Evolutionary conservation across 169 alveolate genomes (phyloP).

Genomic region (Plasmodium vinckei): DNA sequence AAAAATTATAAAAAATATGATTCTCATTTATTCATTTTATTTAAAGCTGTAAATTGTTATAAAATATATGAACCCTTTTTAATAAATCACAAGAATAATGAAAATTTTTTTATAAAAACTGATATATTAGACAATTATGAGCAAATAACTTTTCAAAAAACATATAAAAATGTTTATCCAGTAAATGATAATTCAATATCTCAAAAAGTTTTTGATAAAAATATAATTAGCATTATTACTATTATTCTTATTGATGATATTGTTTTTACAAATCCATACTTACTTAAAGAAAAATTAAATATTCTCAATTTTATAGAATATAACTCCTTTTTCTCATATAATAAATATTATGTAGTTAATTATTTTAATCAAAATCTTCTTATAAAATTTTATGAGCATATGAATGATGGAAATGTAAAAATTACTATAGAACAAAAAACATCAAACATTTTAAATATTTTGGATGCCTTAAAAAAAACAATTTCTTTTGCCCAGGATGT

Average conservation of each 20-base stretch:
- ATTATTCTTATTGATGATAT: slow-evolving; percentile 41
- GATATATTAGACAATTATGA: slow-evolving; percentile 25
- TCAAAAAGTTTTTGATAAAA: slow-evolving; percentile 25
- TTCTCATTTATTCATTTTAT: slow-evolving; percentile 53
- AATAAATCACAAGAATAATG: slow-evolving; percentile 33
- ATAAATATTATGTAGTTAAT: slow-evolving; percentile 32
- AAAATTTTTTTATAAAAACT: slow-evolving; percentile 31
- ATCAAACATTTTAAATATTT: slow-evolving; percentile 22
- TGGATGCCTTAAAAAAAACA: slow-evolving; percentile 36
- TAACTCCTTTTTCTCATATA: slow-evolving; percentile 11
- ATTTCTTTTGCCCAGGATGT: slow-evolving; percentile 47
- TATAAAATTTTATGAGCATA: slow-evolving; percentile 15
- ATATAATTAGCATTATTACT: slow-evolving; percentile 42
- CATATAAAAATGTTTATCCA: slow-evolving; percentile 34
- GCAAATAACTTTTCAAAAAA: slow-evolving; percentile 56
- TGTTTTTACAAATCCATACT: slow-evolving; percentile 24
- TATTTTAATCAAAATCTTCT: slow-evolving; percentile 28
- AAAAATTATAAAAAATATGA: slow-evolving; percentile 37
- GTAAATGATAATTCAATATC: slow-evolving; percentile 32
- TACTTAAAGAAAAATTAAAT: background rate
- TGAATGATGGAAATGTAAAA: slow-evolving; percentile 23
- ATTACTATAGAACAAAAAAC: slow-evolving; percentile 42
- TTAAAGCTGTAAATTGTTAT: slow-evolving; percentile 56
- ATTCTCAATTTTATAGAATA: slow-evolving; percentile 9
- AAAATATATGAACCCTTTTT: slow-evolving; percentile 47